phyloP scores from a whole-genome alignment of 2,329 filamentous ascomycete genomes.

The Aspergillus fischeri region DNA sequence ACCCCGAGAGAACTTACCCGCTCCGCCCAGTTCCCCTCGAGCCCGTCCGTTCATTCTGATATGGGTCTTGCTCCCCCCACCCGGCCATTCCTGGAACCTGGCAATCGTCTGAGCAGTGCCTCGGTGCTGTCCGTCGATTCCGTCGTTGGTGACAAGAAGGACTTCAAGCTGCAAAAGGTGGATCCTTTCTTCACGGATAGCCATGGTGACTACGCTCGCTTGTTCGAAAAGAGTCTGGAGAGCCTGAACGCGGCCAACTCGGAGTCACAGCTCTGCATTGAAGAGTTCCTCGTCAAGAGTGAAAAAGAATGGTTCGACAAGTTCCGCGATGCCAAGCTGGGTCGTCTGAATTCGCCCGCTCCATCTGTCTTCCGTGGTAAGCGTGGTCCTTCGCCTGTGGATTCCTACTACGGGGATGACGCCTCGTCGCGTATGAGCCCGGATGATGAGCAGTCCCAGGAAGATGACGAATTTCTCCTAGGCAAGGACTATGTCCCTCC shows the following conservation, averaged over 20 bases:
- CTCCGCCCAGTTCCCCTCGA: neutral
- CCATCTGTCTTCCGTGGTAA: slow-evolving; percentile 26
- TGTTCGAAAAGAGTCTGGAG: slow-evolving; percentile 55
- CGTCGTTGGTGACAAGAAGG: slow-evolving; percentile 56
- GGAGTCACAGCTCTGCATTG: slow-evolving; percentile 56
- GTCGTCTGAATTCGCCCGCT: slow-evolving; percentile 40
- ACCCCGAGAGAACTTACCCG: neutral
- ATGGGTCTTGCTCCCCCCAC: neutral
- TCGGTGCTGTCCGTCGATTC: slow-evolving; percentile 53
- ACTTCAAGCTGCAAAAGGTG: slow-evolving; percentile 61
- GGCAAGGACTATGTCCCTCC: slow-evolving; percentile 54
- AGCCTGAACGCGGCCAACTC: slow-evolving; percentile 53
- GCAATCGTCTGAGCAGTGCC: slow-evolving; percentile 21
- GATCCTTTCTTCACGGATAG: slow-evolving; percentile 64
- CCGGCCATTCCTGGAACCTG: neutral
- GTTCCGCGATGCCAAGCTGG: slow-evolving; percentile 55
- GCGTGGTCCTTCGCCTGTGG: slow-evolving; percentile 31
- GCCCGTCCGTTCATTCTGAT: neutral
- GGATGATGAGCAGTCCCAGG: slow-evolving; percentile 33
- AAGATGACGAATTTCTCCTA: slow-evolving; percentile 52
- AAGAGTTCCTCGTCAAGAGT: slow-evolving; percentile 60
- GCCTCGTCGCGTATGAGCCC: slow-evolving; percentile 20
- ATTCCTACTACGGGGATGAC: slow-evolving; percentile 38
- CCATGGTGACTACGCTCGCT: slow-evolving; percentile 55
- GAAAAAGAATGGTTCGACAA: slow-evolving; percentile 63